Evolutionary conservation across 495 filamentous ascomycete species (phyloP), one percentile per base, ranked within the genome.

Genomic region (Aspergillus kassunensis): DNA sequence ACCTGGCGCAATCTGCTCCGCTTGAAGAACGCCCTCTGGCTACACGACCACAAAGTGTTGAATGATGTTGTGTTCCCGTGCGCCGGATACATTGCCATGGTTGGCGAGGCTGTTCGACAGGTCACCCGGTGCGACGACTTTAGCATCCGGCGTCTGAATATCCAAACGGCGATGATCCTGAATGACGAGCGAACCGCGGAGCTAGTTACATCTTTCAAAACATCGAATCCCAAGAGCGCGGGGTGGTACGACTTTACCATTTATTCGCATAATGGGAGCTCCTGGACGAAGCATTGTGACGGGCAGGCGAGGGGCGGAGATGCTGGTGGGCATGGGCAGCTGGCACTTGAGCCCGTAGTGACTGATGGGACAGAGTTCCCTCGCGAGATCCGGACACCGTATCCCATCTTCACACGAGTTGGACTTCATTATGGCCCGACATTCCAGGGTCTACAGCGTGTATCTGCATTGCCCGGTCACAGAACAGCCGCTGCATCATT

Each of bases 71-170:
- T 79, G 6, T 80, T 78, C 49, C 78, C 77, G 2, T 29, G 30
- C 6, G 71, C 78, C 24, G 76, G 69, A 0, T 77, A 73, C 49
- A 60, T 79, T 1, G 56, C 71, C 9, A 77, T 80, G 66, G 68
- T 59, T 2, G 62, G 68, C 4, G 75, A 80, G 51, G 76, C 74
- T 0, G 60, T 57, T 0, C 54, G 64, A 1, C 75, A 77, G 43
- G 53, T 74, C 10, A 15, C 67, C 67, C 4, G 25, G 72, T 2
- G 35, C 73, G 1, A 39, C 71, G 2, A 10, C 19, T 44, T 25
- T 51, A n/a, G 51, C 51, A 47, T 51, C 10, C 13, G 54, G 44
- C 12, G 11, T 35, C 0, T 44, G 56, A 61, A 67, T 27, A 39
- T 77, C 8, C 45, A 71, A 7, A 73, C 70, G 0, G 66, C 48